Conservation (phyloP, 352 stramenopile genomes). For the Saprolegnia diclina region DNA sequence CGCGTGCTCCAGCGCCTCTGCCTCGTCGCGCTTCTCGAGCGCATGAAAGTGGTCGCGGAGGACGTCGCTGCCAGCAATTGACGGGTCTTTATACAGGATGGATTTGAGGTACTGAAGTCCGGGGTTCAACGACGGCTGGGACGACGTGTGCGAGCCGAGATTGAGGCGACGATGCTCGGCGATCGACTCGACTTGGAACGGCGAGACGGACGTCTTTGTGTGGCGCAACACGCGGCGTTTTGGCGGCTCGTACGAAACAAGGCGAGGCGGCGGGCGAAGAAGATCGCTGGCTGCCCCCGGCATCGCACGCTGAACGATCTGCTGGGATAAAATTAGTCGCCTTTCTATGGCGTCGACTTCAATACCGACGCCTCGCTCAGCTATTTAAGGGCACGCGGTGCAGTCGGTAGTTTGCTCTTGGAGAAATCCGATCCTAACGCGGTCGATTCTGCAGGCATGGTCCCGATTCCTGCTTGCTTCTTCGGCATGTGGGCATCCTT, state of each 20-base stretch:
- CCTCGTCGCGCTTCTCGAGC: not conserved
- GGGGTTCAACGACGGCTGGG: not conserved
- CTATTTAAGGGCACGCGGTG: too few species aligned
- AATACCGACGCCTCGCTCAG: too few species aligned
- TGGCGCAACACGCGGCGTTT: not conserved
- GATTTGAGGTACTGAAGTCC: slow-evolving; percentile 21
- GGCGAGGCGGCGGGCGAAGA: not conserved
- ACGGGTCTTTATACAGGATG: slow-evolving; percentile 7
- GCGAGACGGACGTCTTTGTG: not conserved
- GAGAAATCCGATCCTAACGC: too few species aligned
- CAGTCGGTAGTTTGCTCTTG: too few species aligned
- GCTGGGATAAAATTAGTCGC: too few species aligned
- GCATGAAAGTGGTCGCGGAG: not conserved
- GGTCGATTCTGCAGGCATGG: too few species aligned
- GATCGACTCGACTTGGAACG: slow-evolving; percentile 13
- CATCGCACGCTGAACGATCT: too few species aligned
- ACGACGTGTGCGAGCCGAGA: not conserved
- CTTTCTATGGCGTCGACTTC: too few species aligned
- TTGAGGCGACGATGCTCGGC: not conserved
- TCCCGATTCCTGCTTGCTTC: too few species aligned
- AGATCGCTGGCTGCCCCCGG: too few species aligned
- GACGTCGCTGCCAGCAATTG: not conserved
- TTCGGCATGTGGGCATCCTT: too few species aligned
- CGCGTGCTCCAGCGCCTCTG: not conserved
- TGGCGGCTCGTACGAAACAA: not conserved